phyloP scores from a whole-genome alignment of 441 rosid genomes.

The Adansonia madagascariensis region DNA sequence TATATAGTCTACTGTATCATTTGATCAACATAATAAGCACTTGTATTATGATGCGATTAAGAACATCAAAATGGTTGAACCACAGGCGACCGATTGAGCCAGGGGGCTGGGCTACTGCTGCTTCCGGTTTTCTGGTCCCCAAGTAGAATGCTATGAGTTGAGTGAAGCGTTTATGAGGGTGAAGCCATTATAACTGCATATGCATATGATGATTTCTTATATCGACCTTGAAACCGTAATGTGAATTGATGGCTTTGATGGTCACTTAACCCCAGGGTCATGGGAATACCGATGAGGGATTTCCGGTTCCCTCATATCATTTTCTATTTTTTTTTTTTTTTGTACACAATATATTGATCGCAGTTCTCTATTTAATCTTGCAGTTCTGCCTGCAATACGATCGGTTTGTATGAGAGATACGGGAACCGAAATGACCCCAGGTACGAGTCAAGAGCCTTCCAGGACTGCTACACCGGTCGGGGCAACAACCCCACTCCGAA shows the following conservation, averaged over 20 bases:
- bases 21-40: background rate
- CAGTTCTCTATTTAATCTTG: constrained; percentile 17
- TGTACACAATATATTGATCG: background rate
- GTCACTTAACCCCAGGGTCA: too few species aligned
- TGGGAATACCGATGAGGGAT: too few species aligned
- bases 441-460: constrained; percentile 92
- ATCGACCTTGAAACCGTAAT: too few species aligned
- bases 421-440: constrained; percentile 99
- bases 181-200: too few species aligned
- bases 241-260: too few species aligned
- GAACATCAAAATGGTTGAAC: too few species aligned
- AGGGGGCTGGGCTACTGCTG: background rate
- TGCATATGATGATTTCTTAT: too few species aligned
- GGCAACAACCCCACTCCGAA: constrained; percentile 83
- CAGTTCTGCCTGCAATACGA: constrained; percentile 68
- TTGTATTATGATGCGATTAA: too few species aligned
- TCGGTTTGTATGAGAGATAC: constrained; percentile 96
- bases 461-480: constrained; percentile 83
- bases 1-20: background rate
- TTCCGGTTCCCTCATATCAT: too few species aligned
- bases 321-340: too few species aligned
- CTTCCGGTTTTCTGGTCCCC: background rate
- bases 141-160: too few species aligned
- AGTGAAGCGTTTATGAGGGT: too few species aligned
- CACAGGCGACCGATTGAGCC: background rate